These are phyloP conservation scores for Ilyonectria destructans DNA, from an alignment of 2,329 filamentous ascomycete species.

Conservation along the genomic window DNA sequence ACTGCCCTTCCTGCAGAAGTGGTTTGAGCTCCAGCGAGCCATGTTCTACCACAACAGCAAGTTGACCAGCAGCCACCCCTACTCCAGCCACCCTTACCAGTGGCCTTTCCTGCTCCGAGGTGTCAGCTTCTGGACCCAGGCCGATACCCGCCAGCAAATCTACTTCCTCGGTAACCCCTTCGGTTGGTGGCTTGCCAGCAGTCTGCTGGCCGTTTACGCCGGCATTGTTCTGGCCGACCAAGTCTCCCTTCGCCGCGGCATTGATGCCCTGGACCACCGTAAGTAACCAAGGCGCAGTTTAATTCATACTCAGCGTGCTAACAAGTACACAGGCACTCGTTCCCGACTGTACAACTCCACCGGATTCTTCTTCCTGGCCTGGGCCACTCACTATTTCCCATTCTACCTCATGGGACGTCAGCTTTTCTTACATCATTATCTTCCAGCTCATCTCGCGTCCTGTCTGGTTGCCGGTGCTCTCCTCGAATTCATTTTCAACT, in stretches of 20 bases:
- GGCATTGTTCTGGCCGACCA: slow-evolving; percentile 95
- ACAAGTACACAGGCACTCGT: slow-evolving; percentile 78
- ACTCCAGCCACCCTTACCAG: slow-evolving; percentile 93
- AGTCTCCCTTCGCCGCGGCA: slow-evolving; percentile 90
- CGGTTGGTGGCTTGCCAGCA: slow-evolving; percentile 97
- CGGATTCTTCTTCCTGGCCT: slow-evolving; percentile 98
- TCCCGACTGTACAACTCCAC: slow-evolving; percentile 98
- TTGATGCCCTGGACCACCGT: slow-evolving; percentile 95
- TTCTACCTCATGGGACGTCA: slow-evolving; percentile 99
- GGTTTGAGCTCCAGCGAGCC: slow-evolving; percentile 94
- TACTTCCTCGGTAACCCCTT: slow-evolving; percentile 98
- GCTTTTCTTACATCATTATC: slow-evolving; percentile 97
- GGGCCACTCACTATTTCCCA: slow-evolving; percentile 97
- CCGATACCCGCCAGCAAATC: slow-evolving; percentile 94
- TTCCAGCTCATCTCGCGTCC: slow-evolving; percentile 94
- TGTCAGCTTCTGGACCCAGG: slow-evolving; percentile 99
- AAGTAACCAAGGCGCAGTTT: slow-evolving; percentile 63
- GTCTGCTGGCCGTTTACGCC: slow-evolving; percentile 91
- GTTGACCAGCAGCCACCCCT: slow-evolving; percentile 96
- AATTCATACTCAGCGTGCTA: slow-evolving; percentile 43
- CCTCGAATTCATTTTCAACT: slow-evolving; percentile 96
- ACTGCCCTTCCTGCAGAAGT: slow-evolving; percentile 92
- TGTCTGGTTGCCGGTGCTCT: slow-evolving; percentile 91
- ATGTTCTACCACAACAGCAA: slow-evolving; percentile 99
- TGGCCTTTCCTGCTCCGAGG: slow-evolving; percentile 98